Conservation (phyloP, 1,284 basidiomycete genomes). For the Trichosporon sp. region DNA sequence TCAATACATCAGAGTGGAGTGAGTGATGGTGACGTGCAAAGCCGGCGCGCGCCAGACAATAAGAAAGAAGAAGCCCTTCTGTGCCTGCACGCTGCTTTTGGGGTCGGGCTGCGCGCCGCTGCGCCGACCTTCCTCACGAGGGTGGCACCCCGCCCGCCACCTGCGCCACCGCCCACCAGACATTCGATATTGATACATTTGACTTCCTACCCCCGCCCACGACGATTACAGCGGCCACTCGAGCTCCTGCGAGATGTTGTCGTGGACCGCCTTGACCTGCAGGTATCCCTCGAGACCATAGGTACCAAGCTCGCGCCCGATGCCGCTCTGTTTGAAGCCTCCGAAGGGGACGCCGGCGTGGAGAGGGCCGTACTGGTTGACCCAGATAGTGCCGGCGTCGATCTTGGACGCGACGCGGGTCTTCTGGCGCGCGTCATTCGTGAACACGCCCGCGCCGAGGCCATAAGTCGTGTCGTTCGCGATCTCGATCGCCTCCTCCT, state of each 20-base stretch:
- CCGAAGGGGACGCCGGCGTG: slow-evolving; percentile 86
- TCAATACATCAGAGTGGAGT: too few relatives aligned
- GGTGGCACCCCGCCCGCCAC: too few relatives aligned
- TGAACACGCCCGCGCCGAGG: slow-evolving; percentile 80
- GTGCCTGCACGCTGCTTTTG: too few relatives aligned
- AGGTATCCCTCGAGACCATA: slow-evolving; percentile 79
- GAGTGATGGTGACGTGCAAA: too few relatives aligned
- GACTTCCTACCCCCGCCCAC: background rate
- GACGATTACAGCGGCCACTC: slow-evolving; percentile 17
- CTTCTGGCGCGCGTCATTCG: slow-evolving; percentile 77
- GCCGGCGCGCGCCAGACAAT: too few relatives aligned
- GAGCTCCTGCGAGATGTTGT: slow-evolving; percentile 55
- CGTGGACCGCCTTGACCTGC: slow-evolving; percentile 79
- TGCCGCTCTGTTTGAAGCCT: slow-evolving; percentile 83
- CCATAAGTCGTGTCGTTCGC: slow-evolving; percentile 84
- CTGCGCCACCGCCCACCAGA: too few relatives aligned
- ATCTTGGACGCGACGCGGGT: slow-evolving; percentile 74
- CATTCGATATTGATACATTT: background rate
- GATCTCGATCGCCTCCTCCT: slow-evolving; percentile 56
- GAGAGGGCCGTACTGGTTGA: slow-evolving; percentile 78
- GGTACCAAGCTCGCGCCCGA: slow-evolving; percentile 79
- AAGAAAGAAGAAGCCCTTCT: too few relatives aligned
- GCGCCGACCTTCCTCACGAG: background rate
- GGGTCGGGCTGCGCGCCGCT: too few relatives aligned
- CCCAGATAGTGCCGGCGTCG: slow-evolving; percentile 76